phyloP scores from a whole-genome alignment of 1,284 basidiomycete species.

The Butyriboletus appendiculatus region DNA sequence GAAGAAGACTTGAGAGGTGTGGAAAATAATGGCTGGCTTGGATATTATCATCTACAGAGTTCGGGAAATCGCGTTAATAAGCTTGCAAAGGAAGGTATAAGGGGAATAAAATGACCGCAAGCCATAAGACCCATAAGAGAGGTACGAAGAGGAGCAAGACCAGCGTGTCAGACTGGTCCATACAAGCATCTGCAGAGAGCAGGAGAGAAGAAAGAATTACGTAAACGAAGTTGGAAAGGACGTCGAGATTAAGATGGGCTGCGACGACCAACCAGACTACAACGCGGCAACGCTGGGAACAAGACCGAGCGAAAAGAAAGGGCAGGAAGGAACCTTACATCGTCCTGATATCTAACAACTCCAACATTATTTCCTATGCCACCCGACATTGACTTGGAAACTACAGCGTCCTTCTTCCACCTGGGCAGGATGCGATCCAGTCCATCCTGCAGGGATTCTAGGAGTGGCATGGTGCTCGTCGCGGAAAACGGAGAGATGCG shows the following conservation, averaged over 20 bases:
- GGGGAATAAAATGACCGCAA: constrained; percentile 53
- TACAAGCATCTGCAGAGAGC: constrained; percentile 37
- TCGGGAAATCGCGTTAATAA: constrained; percentile 21
- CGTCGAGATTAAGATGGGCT: constrained; percentile 23
- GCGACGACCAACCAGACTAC: constrained; percentile 15
- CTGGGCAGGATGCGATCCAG: constrained; percentile 34
- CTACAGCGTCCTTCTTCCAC: neutral
- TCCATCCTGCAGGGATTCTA: constrained; percentile 31
- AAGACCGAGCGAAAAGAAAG: constrained; percentile 6
- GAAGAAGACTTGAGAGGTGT: constrained; percentile 80
- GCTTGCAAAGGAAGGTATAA: neutral
- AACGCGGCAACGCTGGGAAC: constrained; percentile 13
- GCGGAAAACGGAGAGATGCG: neutral
- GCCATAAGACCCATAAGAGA: constrained; percentile 59
- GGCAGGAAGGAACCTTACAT: constrained; percentile 49
- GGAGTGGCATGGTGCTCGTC: constrained; percentile 15
- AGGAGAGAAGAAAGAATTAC: constrained; percentile 53
- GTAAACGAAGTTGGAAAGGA: constrained; percentile 40
- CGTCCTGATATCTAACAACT: constrained; percentile 64
- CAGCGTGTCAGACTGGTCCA: constrained; percentile 48
- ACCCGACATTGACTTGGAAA: constrained; percentile 40
- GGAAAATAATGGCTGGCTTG: constrained; percentile 75
- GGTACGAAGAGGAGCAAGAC: constrained; percentile 65
- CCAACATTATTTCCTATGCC: constrained; percentile 61
- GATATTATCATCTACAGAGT: constrained; percentile 76